Base-by-base conservation (phyloP, 768 basidiomycete species). In the Boletus coccyginus region DNA sequence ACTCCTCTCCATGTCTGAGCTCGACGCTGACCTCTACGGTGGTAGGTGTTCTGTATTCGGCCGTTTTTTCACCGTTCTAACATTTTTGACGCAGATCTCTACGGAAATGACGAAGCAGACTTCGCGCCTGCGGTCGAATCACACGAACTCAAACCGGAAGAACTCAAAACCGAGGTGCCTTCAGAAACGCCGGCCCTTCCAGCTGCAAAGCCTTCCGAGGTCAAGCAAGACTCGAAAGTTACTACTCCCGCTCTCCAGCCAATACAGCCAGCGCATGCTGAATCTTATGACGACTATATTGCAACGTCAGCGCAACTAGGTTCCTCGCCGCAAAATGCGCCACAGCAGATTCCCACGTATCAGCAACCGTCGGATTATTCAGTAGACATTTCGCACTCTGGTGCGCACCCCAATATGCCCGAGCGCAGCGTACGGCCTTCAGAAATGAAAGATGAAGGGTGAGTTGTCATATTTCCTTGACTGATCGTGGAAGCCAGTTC, bases 401-500 rank as follows among this genome's bases (percentile, higher is more conserved):
- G 76, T 27, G 75, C 66, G 32, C 68, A 72, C 74, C 31, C 71
- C 47, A 76, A 27, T 73, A 74, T 50, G 77, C 78, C 72, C 24
- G 85, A 88, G 68, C 81, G 90, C 44, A 85, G 82, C 35, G 75
- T 94, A 16, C 81, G 91, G 35, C 90, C 90, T 17, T 88, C 88
- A 12, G 94, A 97, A 73, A 94, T 93, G 92, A 93, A 94, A 73
- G 95, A 97, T 64, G 94, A 96, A 90, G 94, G 94, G 95, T 98
- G 83, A 92, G 94, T 82, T 52, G 21, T 56, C 10, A 24, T 12
- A 32, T 8, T 53, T 51, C 19, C 35, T 21, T 33, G 3, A 40
- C 62, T 66, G 39, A 70, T 56, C 12, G 41, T 38, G 16, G 16
- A 50, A 51, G 12, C 36, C 42, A 62, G 60, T 42, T 42, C 35